Evolutionary conservation across 2,329 filamentous ascomycete species (phyloP), one percentile per base, ranked within the genome.

Genomic region (Epichloe hybrida): DNA sequence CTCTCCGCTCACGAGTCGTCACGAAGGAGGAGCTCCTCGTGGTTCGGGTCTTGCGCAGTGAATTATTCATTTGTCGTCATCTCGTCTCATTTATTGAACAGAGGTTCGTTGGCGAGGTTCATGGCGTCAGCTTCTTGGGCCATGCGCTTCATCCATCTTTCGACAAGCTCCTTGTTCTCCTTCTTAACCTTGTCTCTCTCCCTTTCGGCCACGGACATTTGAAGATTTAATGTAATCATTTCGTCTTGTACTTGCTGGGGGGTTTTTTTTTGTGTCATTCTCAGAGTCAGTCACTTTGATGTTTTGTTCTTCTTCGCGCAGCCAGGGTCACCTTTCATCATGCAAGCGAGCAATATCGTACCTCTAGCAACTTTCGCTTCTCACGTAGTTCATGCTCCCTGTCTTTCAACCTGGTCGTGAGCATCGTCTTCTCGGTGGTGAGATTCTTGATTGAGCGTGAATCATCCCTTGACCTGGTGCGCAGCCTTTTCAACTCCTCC

Each of bases 91-190:
- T 46, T 43, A 46, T 65, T 59, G 38, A 64, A 59, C n/a, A 60
- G 59, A 17, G 67, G 70, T 57, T 80, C 77, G 62, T 79, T 80
- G 53, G 76, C 74, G 48, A 73, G 66, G 61, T 97, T 97, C 84
- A 95, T 90, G 55, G 80, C 83, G 51, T 93, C 86, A 11, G 87
- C 91, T 70, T 96, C 90, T 62, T 83, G 78, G 4, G 83, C 84
- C 78, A 93, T 93, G 56, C 84, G 76, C 62, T 80, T 81, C 85
- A 97, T 90, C 88, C 90, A 97, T 50, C 93, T 77, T 64, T 89
- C 84, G 49, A 96, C 82, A 50, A 98, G 74, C 57, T 95, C 86
- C 62, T 87, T 83, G 63, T 97, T 97, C 65, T 97, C 93, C 53
- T 75, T 76, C 62, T 82, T 79, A 55, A 95, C 71, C 66, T 81